Evolutionary conservation across 805 yeast genomes (phyloP).

Genomic region (Starmerella kuoi): DNA sequence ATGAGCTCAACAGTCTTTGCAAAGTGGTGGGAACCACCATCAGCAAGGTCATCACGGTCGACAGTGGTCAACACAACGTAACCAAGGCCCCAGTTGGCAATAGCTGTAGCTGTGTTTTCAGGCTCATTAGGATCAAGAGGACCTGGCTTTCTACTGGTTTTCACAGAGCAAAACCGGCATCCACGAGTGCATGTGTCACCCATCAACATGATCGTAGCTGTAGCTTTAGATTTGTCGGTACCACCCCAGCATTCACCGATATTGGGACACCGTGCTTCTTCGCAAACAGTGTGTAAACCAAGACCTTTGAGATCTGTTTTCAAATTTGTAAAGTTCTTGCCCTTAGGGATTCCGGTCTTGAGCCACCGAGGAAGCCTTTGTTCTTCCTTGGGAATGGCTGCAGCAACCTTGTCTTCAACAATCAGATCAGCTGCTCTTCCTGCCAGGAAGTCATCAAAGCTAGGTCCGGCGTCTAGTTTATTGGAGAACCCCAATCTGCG

Average conservation of each 20-base stretch:
- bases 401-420: conserved; percentile 52
- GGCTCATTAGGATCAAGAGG: conserved; percentile 94
- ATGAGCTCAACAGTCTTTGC: conserved; percentile 76
- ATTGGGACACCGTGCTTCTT: conserved; percentile 98
- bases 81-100: conserved; percentile 95
- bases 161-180: conserved; percentile 96
- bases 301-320: conserved; percentile 80
- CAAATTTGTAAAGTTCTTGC: conserved; percentile 64
- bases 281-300: conserved; percentile 89
- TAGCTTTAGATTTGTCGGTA: conserved; percentile 72
- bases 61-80: conserved; percentile 95
- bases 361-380: conserved; percentile 83
- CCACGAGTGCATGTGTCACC: conserved; percentile 99
- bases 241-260: conserved; percentile 99
- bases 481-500: conserved; percentile 40
- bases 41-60: conserved; percentile 86
- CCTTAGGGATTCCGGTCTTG: conserved; percentile 94
- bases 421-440: conserved; percentile 58
- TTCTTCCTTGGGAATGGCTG: conserved; percentile 28
- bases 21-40: conserved; percentile 88
- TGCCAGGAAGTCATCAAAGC: conserved; percentile 78
- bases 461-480: conserved; percentile 69
- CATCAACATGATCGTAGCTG: conserved; percentile 93
- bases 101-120: conserved; percentile 94
- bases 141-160: conserved; percentile 77